phyloP scores from a whole-genome alignment of 2,329 filamentous ascomycete species.

The Chrysoporthe austroafricana region DNA sequence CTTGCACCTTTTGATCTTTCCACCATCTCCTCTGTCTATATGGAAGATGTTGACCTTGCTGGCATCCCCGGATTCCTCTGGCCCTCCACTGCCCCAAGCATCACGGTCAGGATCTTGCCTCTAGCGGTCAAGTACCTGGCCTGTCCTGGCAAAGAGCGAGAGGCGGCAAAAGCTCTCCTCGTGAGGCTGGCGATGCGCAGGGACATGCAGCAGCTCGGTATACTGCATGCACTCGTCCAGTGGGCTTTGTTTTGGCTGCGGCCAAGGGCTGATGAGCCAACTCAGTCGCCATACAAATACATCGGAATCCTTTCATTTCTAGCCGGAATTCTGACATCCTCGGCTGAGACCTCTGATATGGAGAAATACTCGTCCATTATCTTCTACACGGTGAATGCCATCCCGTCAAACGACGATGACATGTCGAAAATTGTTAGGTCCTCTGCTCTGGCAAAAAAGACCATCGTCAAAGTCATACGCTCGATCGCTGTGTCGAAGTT shows the following conservation, averaged over 20 bases:
- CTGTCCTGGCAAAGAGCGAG: constrained; percentile 82
- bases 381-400: constrained; percentile 63
- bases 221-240: constrained; percentile 68
- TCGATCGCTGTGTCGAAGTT: constrained; percentile 72
- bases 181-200: constrained; percentile 80
- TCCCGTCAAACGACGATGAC: constrained; percentile 48
- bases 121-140: constrained; percentile 73
- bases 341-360: constrained; percentile 76
- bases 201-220: constrained; percentile 81
- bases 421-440: constrained; percentile 61
- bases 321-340: constrained; percentile 70
- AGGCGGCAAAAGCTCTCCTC: constrained; percentile 82
- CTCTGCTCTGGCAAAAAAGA: constrained; percentile 80
- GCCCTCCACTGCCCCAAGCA: constrained; percentile 65
- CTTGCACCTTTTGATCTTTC: constrained; percentile 88
- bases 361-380: constrained; percentile 66
- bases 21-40: constrained; percentile 72
- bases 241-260: constrained; percentile 71
- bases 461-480: constrained; percentile 82
- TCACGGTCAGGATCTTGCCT: constrained; percentile 71
- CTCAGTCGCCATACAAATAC: constrained; percentile 69
- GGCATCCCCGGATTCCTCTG: constrained; percentile 56
- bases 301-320: constrained; percentile 82
- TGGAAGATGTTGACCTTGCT: constrained; percentile 50
- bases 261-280: constrained; percentile 42